These are phyloP conservation scores for Suillus variegatus DNA, from an alignment of 768 basidiomycete genomes.

Conservation along the genomic window DNA sequence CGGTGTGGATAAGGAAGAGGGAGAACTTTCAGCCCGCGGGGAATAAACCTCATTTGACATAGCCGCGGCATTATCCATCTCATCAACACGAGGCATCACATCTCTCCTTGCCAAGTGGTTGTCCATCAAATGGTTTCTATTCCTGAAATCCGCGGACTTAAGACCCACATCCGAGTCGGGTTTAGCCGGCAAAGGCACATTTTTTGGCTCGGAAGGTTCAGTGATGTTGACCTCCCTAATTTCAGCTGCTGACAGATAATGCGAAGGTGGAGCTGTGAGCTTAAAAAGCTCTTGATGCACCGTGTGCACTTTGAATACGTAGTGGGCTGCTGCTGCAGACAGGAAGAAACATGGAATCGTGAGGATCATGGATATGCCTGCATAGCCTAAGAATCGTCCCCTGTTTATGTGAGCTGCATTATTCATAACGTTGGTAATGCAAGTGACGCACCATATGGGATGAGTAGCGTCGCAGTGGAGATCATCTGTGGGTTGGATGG, in stretches of 20 bases:
- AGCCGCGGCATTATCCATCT: background rate
- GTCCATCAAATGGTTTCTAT: background rate
- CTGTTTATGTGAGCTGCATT: constrained; percentile 33
- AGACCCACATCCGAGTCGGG: constrained; percentile 16
- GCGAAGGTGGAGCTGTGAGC: background rate
- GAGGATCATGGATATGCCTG: constrained; percentile 54
- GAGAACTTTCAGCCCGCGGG: background rate
- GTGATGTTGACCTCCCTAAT: constrained; percentile 1
- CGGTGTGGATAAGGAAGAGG: background rate
- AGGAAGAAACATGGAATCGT: constrained; percentile 54
- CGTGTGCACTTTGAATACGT: constrained; percentile 24
- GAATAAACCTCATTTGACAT: background rate
- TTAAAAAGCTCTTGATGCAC: constrained; percentile 14
- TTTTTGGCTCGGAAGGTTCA: constrained; percentile 15
- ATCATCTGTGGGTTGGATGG: constrained; percentile 48
- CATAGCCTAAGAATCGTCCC: constrained; percentile 66
- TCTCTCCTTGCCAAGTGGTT: background rate
- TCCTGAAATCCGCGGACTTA: background rate
- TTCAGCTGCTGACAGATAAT: background rate
- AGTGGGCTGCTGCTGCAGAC: constrained; percentile 30
- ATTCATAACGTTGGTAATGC: constrained; percentile 1
- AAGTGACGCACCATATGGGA: constrained; percentile 53
- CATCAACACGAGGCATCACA: background rate
- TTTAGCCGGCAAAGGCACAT: constrained; percentile 20
- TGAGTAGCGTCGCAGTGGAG: constrained; percentile 61